Percentiles rank a stretch among this genome's conserved stretches.
These are phyloP conservation scores for Plasmopara viticola DNA, from an alignment of 352 stramenopile species.

Conservation along the genomic window DNA sequence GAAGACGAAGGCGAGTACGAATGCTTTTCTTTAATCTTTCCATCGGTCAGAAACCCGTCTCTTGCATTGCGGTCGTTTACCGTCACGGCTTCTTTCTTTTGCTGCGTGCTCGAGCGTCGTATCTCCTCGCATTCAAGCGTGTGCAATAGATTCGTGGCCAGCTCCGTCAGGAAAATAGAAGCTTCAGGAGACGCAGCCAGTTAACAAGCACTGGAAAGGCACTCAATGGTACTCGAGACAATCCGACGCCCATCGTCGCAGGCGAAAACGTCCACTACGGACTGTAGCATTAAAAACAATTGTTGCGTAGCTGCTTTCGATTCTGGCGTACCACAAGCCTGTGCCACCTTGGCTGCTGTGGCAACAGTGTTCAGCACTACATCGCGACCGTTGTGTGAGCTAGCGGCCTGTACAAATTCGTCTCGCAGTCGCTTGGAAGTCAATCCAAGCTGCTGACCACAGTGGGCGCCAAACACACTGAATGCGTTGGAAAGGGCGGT, in stretches of 20 bases:
- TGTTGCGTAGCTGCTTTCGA: conserved; percentile 59
- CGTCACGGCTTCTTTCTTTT: conserved; percentile 6
- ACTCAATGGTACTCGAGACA: conserved; percentile 47
- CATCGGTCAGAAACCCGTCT: conserved; percentile 5
- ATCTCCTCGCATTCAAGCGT: conserved; percentile 50
- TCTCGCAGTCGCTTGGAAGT: conserved; percentile 44
- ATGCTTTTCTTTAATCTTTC: conserved; percentile 21
- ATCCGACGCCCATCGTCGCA: conserved; percentile 47
- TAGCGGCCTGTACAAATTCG: conserved; percentile 41
- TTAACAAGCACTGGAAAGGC: conserved; percentile 39
- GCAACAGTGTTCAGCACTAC: conserved; percentile 60
- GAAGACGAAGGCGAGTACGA: conserved; percentile 38
- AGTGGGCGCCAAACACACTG: conserved; percentile 44
- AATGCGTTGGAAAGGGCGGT: conserved; percentile 48
- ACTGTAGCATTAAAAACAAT: conserved; percentile 56
- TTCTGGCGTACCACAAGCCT: conserved; percentile 70
- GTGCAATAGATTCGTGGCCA: conserved; percentile 71
- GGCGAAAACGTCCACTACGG: conserved; percentile 67
- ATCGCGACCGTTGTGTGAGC: conserved; percentile 47
- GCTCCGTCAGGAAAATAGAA: conserved; percentile 67
- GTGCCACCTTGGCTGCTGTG: conserved; percentile 50
- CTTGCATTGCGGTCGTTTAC: conserved; percentile 2
- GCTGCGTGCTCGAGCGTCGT: conserved; percentile 18
- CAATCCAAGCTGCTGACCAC: conserved; percentile 29
- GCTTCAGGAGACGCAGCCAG: conserved; percentile 61